Percentiles rank a stretch among this genome's conserved stretches.
phyloP scores from a whole-genome alignment of 2,329 filamentous ascomycete genomes.

The Claviceps sorghi region DNA sequence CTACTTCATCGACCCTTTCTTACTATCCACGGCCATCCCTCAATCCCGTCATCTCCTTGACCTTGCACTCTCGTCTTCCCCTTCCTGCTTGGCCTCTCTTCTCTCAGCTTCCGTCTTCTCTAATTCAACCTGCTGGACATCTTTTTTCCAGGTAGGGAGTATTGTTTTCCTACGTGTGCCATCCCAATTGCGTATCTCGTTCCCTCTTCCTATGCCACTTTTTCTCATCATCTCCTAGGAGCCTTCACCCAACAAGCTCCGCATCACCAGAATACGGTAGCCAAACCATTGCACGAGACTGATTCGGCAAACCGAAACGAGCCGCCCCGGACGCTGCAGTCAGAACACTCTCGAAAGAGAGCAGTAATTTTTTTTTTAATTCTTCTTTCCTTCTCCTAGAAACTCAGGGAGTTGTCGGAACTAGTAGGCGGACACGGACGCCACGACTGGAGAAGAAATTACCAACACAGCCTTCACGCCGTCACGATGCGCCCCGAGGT shows the following conservation, averaged over 20 bases:
- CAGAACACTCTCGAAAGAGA: neutral
- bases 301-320: neutral
- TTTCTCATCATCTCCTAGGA: slow-evolving; percentile 8
- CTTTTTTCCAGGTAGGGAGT: slow-evolving; percentile 14
- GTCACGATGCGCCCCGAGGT: slow-evolving; percentile 87
- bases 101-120: neutral
- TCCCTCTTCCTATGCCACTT: slow-evolving; percentile 5
- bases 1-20: neutral
- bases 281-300: neutral
- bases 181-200: slow-evolving; percentile 5
- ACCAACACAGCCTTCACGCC: slow-evolving; percentile 5
- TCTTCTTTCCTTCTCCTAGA: neutral
- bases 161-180: slow-evolving; percentile 9
- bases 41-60: neutral
- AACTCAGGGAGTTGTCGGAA: neutral
- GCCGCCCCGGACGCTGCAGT: neutral
- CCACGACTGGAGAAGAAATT: neutral
- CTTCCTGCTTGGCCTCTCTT: neutral
- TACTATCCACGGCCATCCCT: neutral
- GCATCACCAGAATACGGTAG: slow-evolving; percentile 1
- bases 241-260: slow-evolving; percentile 8
- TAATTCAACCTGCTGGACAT: slow-evolving; percentile 5
- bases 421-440: neutral
- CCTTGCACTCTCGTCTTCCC: neutral
- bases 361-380: neutral